These are phyloP conservation scores for Talaromyces sp. DNA, from an alignment of 2,329 filamentous ascomycete species.

Conservation along the genomic window DNA sequence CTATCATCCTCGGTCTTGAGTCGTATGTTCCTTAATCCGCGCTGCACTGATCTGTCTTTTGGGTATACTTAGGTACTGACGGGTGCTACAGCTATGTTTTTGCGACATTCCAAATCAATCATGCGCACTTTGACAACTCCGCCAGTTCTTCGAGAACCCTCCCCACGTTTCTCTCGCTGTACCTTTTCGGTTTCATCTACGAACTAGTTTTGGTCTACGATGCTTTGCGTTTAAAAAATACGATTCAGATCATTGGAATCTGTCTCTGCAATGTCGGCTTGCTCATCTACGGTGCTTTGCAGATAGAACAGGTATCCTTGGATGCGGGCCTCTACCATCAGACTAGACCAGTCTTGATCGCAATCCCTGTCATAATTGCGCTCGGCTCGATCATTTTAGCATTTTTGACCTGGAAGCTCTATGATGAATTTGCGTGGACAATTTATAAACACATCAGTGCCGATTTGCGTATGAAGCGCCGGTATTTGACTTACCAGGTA, in stretches of 20 bases:
- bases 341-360: conserved; percentile 73
- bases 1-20: conserved; percentile 79
- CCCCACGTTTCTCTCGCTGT: conserved; percentile 90
- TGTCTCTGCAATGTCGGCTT: conserved; percentile 90
- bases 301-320: conserved; percentile 68
- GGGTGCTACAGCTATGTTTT: conserved; percentile 73
- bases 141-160: conserved; percentile 61
- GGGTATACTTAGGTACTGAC: not conserved
- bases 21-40: conserved; percentile 53
- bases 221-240: conserved; percentile 90
- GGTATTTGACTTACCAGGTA: conserved; percentile 95
- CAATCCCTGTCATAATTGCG: conserved; percentile 80
- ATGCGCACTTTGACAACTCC: conserved; percentile 42
- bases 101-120: conserved; percentile 68
- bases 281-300: conserved; percentile 87
- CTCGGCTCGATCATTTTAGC: conserved; percentile 69
- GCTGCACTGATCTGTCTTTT: not conserved
- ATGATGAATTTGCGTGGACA: conserved; percentile 98
- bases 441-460: conserved; percentile 99
- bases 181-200: conserved; percentile 97
- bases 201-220: conserved; percentile 88
- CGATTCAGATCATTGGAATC: conserved; percentile 94
- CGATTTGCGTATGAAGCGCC: conserved; percentile 92
- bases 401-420: conserved; percentile 87
- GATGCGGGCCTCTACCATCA: conserved; percentile 60